Base-by-base conservation (phyloP, 768 basidiomycete species). In the Kondoa malvinella region DNA sequence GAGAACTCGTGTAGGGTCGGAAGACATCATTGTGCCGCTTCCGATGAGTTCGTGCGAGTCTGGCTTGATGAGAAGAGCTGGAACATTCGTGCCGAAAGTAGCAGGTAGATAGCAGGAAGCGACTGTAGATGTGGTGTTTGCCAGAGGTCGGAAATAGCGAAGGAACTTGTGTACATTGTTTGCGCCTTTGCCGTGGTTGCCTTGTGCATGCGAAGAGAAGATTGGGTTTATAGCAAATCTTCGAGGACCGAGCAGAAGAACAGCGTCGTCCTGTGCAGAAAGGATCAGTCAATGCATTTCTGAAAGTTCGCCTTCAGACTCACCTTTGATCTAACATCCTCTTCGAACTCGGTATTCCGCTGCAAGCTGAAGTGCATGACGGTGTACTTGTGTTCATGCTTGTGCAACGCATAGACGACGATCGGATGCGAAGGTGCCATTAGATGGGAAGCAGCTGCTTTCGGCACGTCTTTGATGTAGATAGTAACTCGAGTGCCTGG, bases 111-210 rank as follows among this genome's bases (percentile, higher is more conserved):
- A 99, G 1, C 84, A 83, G 3, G 91, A 94, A 1, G 88, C 92
- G 26, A 97, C 87, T 67, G 80, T 83, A 0, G 79, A 78, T 15
- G 71, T 72, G 1, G 88, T 87, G 33, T 80, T 79, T 3, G 92
- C 88, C 73, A 89, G 89, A 56, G 87, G 84, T 31, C 96, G 81
- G 78, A 85, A 99, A 21, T 50, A 50, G 33, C 88, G 84, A 78
- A 95, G 90, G 66, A 87, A 92, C 75, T 96, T 99, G 81, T 97
- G 92, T 1, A 95, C 91, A 73, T 97, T 96, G 81, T 99, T 99
- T 57, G 85, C 81, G 14, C 92, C 91, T 76, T 86, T 88, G 17
- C 88, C 89, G 21, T 91, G 91, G 15, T 91, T 92, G 4, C 85
- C 83, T 56, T 77, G 76, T 1, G 87, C 86, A 73, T 92, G 90